Evolutionary conservation across 1,284 basidiomycete species (phyloP), one percentile per base, ranked within the genome.

Genomic region (Fomitopsis palustris): DNA sequence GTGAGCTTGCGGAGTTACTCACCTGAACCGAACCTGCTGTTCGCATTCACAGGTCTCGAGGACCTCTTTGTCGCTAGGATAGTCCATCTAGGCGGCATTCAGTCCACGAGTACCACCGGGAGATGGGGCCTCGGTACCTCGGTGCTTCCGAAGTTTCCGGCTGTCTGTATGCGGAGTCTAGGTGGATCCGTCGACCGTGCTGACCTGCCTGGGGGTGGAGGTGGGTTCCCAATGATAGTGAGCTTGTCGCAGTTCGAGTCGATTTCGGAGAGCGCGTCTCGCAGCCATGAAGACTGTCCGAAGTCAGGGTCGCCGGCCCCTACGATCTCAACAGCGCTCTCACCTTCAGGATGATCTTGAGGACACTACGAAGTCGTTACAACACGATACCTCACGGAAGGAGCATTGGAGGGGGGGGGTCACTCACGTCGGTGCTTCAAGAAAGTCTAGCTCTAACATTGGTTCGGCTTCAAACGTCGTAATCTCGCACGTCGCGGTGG

Each of bases 321-420:
- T n/a, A 17, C 16, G 10, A 31, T 19, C 10, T 19, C 4, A 12
- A 33, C 5, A 31, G 45, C 10, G 63, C 35, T 14, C 75, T 57
- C 56, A 88, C 93, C 80, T 95, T 95, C 71, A 96, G 83, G 65
- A 96, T 96, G 42, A 95, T 86, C 70, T 90, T 90, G 29, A 94
- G 77, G 2, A 87, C 81, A 45, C 92, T 93, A 35, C 9, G 37
- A 41, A 23, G 27, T 38, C 23, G 8, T 17, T 23, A 31, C 33
- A 14, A 5, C 3, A 2, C 19, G 17, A 21, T 3, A 7, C 25
- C 23, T 9, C 21, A 23, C 6, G 2, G 23, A 41, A 23, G 12
- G 21, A 4, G 7, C 23, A 47, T 31, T 21, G 37, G 27, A 49
- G 42, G 51, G 38, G 51, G n/a, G n/a, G n/a, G n/a, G n/a, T 31